Base-by-base conservation (phyloP, 352 stramenopile species). In the Pythium guiyangense region DNA sequence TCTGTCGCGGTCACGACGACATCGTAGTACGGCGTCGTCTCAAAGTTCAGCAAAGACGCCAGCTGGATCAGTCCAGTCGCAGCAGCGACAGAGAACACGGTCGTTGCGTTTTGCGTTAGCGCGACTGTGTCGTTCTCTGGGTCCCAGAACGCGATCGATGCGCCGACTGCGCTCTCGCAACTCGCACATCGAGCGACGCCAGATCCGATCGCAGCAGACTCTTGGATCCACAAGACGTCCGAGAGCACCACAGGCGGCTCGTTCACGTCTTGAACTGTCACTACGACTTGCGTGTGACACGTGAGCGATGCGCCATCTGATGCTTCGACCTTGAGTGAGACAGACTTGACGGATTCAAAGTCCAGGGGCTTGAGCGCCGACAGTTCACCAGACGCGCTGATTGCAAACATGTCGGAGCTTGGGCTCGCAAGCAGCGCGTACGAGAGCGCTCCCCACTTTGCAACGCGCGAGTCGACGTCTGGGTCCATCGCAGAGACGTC, bases 61-160 rank as follows among this genome's bases (percentile, higher is more conserved):
- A 59, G 22, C 25, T 52, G 54, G 20, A 53, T 29, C 42, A 48
- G 25, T 11, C 54, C 54, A 29, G 14, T 47, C 2, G 54, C 25
- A 9, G 66, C 12, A 15, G 62, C 67, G 12, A 87, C 47, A 0
- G 31, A 48, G 44, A 84, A 83, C 8, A 35, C 60, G n/a, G 54
- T 47, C 3, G 63, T 70, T 9, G 57, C 63, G 6, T 64, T 64
- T 52, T 68, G 59, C 11, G 45, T 68, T 5, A 83, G 15, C 1
- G 58, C 62, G 0, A 81, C 52, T 0, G 76, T 76, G 49, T 85
- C 67, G 49, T 87, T 87, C 58, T 87, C 77, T 37, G 77, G 74
- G n/a, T 87, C 77, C 77, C 77, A 87, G 52, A 73, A 63, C 14
- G 10, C 49, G 20, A 83, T 40, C 1, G 27, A 59, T 42, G 65